Evolutionary conservation across 345 rosid genomes (phyloP), one percentile per base, ranked within the genome.

Genomic region (Lepidium aucheri): DNA sequence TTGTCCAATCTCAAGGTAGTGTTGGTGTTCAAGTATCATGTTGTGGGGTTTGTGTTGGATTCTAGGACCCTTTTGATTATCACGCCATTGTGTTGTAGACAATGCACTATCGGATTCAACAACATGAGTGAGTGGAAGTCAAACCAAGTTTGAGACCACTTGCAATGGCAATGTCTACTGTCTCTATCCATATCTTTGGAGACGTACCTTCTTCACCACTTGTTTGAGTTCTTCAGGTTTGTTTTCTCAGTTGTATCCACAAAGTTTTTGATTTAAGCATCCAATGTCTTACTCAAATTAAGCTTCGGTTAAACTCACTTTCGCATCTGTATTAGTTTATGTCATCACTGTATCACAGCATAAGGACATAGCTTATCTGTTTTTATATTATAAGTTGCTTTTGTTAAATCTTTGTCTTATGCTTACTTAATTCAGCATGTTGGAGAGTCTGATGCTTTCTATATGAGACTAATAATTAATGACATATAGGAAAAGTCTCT

Each of bases 1-100:
- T 79, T 91, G 51, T 81, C 91, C 8, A 74, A 78, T 69, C 86
- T 90, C 62, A 90, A 90, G 93, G 96, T 89, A 59, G 65, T 55
- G 12, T 39, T 22, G 30, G 18, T 61, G 42, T 67, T 26, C 2
- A 20, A 34, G 59, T 50, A 44, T 54, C 1, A 63, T 6, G 11
- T 30, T 32, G 36, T 54, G 54, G 6, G 39, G 47, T 58, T 51
- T 33, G 9, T 63, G 43, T 51, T 30, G 35, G 22, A 63, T 15
- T 12, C 17, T 41, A 5, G 58, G 41, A 28, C n/a, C 14, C 38
- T 49, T 38, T 26, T 42, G 0, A 20, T 22, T 15, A 12, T 30
- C 11, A 13, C 38, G 1, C 41, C 32, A 2, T 36, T 60, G 59
- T 38, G 26, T 53, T 75, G 65, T 67, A 90, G 96, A 91, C 88